Percentiles rank a stretch among this genome's conserved stretches.
phyloP scores from a whole-genome alignment of 768 basidiomycete genomes.

The Mrakia hoshinonis region DNA sequence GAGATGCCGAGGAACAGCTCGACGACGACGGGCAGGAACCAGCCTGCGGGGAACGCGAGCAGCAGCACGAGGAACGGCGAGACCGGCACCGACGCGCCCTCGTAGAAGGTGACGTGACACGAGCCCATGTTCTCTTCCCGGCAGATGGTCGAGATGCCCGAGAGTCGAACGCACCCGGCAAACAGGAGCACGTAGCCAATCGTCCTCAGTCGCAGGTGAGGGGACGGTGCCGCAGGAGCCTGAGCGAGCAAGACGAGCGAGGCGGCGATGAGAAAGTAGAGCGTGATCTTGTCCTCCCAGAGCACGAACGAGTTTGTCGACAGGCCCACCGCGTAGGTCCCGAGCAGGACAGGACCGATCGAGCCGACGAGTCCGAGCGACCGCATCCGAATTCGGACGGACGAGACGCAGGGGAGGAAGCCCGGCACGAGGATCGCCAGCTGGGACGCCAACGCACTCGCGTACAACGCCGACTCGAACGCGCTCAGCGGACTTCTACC shows the following conservation, averaged over 20 bases:
- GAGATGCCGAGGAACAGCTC: constrained; percentile 56
- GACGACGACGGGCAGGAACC: constrained; percentile 53
- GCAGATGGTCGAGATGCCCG: constrained; percentile 75
- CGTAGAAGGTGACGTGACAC: constrained; percentile 82
- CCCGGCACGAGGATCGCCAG: constrained; percentile 10
- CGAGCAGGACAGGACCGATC: constrained; percentile 37
- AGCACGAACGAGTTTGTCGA: constrained; percentile 94
- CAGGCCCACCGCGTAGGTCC: constrained; percentile 65
- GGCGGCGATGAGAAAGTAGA: constrained; percentile 56
- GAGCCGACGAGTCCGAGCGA: neutral
- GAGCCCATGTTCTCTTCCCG: constrained; percentile 82
- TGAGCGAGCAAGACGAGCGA: constrained; percentile 55
- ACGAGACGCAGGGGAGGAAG: neutral
- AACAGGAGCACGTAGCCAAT: constrained; percentile 61
- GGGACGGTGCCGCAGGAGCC: constrained; percentile 60
- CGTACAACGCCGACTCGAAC: constrained; percentile 36
- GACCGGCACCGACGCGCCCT: constrained; percentile 58
- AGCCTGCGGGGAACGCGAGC: constrained; percentile 52
- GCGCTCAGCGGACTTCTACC: constrained; percentile 21
- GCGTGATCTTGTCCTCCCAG: constrained; percentile 83
- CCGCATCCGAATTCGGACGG: neutral
- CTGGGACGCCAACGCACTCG: constrained; percentile 34
- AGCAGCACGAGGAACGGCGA: constrained; percentile 56
- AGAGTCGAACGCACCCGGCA: constrained; percentile 61
- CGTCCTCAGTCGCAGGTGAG: constrained; percentile 63